Evolutionary conservation across 495 filamentous ascomycete genomes (phyloP), one percentile per base, ranked within the genome.

Genomic region (Niebla homalea): DNA sequence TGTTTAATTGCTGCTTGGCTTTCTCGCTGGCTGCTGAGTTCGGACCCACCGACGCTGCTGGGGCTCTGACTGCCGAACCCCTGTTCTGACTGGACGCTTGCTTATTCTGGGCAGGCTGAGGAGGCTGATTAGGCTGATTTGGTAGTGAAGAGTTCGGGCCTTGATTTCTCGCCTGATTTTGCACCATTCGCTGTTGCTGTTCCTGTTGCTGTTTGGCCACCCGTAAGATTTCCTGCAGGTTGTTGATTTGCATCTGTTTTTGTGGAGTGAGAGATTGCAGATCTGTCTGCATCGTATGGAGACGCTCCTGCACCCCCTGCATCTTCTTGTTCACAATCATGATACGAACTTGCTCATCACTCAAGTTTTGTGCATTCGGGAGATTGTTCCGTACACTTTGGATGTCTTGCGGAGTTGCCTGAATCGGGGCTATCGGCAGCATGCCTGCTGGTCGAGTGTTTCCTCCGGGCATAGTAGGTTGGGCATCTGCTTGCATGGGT

Each of bases 261-360:
- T 16, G 26, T 45, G 49, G 55, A 25, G 16, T 48, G 29, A 49
- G 46, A 25, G 22, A 11, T 45, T 45, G 43, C 43, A 11, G 43
- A 16, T 21, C 19, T 10, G 23, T 19, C n/a, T 45, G 18, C 43
- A 22, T 21, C n/a, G 21, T 21, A 19, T 7, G 4, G 0, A 43
- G 35, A 51, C 26, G 44, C 16, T 22, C 22, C n/a, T 50, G 49
- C 48, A 48, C 15, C 44, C 68, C 63, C 49, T 59, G 60, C 50
- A 67, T 65, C 26, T 64, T 62, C 36, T 65, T 67, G 40, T 49
- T 62, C 19, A 64, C 45, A 20, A 77, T 55, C 5, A 71, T 19
- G 2, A 60, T 51, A 20, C 67, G 70, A 40, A 85, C 69, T 42
- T 78, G 72, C 0, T 81, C 75, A 55, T 84, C 81, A 0, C 66